These are phyloP conservation scores for Flaveria brownii DNA, from an alignment of 129 eudicot species.

Conservation along the genomic window DNA sequence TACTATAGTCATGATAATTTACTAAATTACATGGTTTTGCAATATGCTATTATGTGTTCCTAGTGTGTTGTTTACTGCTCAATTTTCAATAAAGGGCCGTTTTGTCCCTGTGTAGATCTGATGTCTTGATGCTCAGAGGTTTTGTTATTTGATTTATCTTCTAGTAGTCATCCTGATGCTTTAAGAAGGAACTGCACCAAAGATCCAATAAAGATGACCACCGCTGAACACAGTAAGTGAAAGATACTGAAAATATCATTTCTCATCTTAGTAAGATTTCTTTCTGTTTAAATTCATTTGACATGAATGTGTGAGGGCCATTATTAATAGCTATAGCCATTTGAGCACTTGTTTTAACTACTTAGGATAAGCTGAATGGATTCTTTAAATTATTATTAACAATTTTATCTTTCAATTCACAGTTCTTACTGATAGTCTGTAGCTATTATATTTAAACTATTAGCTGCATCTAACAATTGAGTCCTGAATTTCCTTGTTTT, in stretches of 20 bases:
- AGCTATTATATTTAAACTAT: slow-evolving; percentile 8
- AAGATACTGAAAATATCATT: slow-evolving; percentile 18
- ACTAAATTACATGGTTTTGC: slow-evolving; percentile 22
- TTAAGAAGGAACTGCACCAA: slow-evolving; percentile 36
- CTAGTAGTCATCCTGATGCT: slow-evolving; percentile 37
- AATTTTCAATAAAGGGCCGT: not conserved
- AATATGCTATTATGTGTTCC: slow-evolving; percentile 3
- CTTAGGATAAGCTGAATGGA: not conserved
- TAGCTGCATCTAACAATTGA: slow-evolving; percentile 15
- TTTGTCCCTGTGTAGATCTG: slow-evolving; percentile 22
- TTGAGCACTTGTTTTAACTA: slow-evolving; percentile 14
- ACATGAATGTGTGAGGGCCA: slow-evolving; percentile 16
- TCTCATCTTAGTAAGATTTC: slow-evolving; percentile 9
- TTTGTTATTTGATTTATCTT: slow-evolving; percentile 25
- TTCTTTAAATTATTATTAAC: not conserved
- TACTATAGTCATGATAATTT: slow-evolving; percentile 17
- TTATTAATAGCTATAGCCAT: slow-evolving; percentile 2
- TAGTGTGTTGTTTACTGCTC: slow-evolving; percentile 19
- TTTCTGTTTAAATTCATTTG: slow-evolving; percentile 8
- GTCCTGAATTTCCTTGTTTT: slow-evolving; percentile 23
- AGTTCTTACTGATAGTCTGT: slow-evolving; percentile 13
- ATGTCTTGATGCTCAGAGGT: slow-evolving; percentile 36
- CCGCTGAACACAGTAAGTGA: slow-evolving; percentile 44
- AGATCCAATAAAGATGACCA: slow-evolving; percentile 39
- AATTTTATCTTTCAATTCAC: not conserved